Evolutionary conservation across 1,284 basidiomycete genomes (phyloP), one percentile per base, ranked within the genome.

Genomic region (Caloboletus firmus): DNA sequence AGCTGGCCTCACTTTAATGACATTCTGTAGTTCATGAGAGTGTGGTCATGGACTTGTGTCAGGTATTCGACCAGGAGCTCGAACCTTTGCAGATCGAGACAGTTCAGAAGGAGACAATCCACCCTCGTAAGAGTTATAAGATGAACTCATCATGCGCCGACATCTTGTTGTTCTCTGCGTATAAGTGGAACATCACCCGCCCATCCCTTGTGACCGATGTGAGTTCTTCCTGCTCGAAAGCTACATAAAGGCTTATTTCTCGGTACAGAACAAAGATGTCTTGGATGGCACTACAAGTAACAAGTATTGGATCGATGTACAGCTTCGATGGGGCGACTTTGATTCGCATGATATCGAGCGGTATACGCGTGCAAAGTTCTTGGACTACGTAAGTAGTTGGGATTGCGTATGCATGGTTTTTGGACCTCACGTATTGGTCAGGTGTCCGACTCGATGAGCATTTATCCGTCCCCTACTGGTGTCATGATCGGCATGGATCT

Each of bases 111-210:
- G 96, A 99, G 76, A 98, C 96, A 0, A 98, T 99, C 61, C 96
- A 93, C 73, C 96, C 97, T 66, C 91, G 96, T 76, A 99, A 98
- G 81, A 97, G 93, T 80, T 99, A 99, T 85, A 98, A 98, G 82
- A 98, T 99, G 94, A 99, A 98, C 75, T 97, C 95, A 12, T 93
- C 91, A 36, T 93, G 91, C 61, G 96, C 96, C 54, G 97, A 99
- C 69, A 95, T 99, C 64, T 80, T 99, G 34, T 80, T 99, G 49
- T 99, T 99, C 83, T 97, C 95, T 24, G 91, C 92, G 3, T 93
- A 95, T 77, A 95, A 95, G 84, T 99, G 96, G 96, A 98, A 98
- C 70, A 97, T 99, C 62, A 89, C 95, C 15, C 86, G 95, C 30
- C 97, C 97, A 1, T 98, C 95, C 17, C 84, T 99, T 44, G 87